Conservation (phyloP, 345 rosid genomes). For the Cardamine occulta region DNA sequence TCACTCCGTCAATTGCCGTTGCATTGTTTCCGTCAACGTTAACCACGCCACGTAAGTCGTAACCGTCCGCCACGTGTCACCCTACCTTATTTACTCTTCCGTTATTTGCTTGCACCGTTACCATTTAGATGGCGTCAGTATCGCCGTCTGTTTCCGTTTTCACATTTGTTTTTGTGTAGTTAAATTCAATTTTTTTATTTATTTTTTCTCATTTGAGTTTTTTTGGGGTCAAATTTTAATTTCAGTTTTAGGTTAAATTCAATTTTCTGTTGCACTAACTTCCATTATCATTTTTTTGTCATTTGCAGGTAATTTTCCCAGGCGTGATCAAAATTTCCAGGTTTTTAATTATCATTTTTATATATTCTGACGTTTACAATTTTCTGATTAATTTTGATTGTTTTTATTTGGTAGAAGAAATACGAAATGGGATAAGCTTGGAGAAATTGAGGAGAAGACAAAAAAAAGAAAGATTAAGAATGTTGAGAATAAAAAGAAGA, state of each 20-base stretch:
- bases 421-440: constrained; percentile 33
- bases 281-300: background rate
- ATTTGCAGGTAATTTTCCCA: constrained; percentile 27
- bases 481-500: constrained; percentile 26
- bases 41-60: constrained; percentile 2
- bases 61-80: constrained; percentile 5
- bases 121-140: constrained; percentile 19
- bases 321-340: constrained; percentile 1
- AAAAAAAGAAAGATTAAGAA: background rate
- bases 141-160: constrained; percentile 13
- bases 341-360: background rate
- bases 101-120: constrained; percentile 8
- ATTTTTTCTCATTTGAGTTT: background rate
- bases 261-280: constrained; percentile 14
- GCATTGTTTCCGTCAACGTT: constrained; percentile 11
- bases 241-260: background rate
- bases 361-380: background rate
- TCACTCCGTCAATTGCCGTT: constrained; percentile 28
- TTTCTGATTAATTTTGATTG: background rate
- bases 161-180: background rate
- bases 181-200: background rate
- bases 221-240: too few species aligned
- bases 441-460: constrained; percentile 19
- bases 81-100: constrained; percentile 20
- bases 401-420: constrained; percentile 9